These are phyloP conservation scores for Alectoria sarmentosa DNA, from an alignment of 495 filamentous ascomycete species.

Conservation along the genomic window DNA sequence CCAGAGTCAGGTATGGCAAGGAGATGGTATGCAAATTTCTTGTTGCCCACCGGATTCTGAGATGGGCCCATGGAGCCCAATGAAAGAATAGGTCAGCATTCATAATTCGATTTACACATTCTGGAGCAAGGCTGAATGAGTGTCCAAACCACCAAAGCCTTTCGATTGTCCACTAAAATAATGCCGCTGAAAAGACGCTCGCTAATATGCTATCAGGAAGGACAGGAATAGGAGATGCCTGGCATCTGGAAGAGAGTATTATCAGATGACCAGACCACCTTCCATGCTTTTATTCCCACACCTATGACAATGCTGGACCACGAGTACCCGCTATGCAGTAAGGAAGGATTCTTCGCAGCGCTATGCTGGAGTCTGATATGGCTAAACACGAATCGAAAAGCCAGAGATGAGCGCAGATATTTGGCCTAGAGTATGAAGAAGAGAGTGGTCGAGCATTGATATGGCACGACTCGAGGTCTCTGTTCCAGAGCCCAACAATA, in stretches of 20 bases:
- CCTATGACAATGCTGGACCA: neutral
- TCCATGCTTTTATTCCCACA: constrained; percentile 14
- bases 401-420: neutral
- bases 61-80: neutral
- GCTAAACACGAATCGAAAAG: neutral
- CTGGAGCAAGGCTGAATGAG: neutral
- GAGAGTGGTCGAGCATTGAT: neutral
- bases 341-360: constrained; percentile 18
- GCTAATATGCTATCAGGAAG: constrained; percentile 27
- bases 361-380: constrained; percentile 15
- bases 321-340: constrained; percentile 15
- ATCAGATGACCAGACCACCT: constrained; percentile 14
- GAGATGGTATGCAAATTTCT: neutral
- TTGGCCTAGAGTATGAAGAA: neutral
- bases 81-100: neutral
- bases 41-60: neutral
- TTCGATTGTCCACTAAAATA: constrained; percentile 9
- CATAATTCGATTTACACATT: neutral
- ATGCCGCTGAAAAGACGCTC: constrained; percentile 20
- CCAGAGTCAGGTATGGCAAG: neutral
- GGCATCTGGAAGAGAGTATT: constrained; percentile 12
- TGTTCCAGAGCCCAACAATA: neutral
- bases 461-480: neutral
- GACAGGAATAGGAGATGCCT: constrained; percentile 21
- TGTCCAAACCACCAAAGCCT: neutral